Conservation (phyloP, 2,329 filamentous ascomycete species). For the Aquanectria penicillioides region DNA sequence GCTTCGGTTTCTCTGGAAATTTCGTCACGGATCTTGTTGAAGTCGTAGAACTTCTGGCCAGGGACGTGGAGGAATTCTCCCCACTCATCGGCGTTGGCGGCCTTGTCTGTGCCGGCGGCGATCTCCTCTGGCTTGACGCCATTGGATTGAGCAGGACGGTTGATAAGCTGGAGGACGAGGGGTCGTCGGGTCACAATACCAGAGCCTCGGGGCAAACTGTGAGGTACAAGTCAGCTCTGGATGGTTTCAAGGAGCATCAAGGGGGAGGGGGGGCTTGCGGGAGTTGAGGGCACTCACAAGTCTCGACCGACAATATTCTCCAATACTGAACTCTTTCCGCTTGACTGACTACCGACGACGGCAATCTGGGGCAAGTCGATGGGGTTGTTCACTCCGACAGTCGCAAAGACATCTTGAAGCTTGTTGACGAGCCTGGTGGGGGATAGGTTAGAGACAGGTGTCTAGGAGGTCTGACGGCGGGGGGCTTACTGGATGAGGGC, state of each 20-base stretch:
- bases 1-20: constrained; percentile 96
- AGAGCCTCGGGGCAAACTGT: constrained; percentile 92
- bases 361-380: constrained; percentile 99
- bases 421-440: constrained; percentile 86
- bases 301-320: constrained; percentile 99
- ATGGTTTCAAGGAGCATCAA: constrained; percentile 9
- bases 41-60: constrained; percentile 97
- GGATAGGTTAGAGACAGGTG: constrained; percentile 33
- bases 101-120: constrained; percentile 77
- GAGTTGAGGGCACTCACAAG: constrained; percentile 74
- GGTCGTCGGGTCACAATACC: constrained; percentile 97
- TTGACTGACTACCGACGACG: constrained; percentile 97
- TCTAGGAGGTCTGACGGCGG: constrained; percentile 26
- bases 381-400: constrained; percentile 98
- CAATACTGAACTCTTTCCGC: constrained; percentile 98
- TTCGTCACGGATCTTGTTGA: constrained; percentile 97
- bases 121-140: constrained; percentile 75
- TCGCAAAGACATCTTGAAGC: constrained; percentile 98
- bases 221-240: constrained; percentile 27
- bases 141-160: constrained; percentile 81
- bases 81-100: constrained; percentile 95
- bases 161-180: constrained; percentile 97
- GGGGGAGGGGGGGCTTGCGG: constrained; percentile 23
- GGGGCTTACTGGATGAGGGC: constrained; percentile 69
- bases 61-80: constrained; percentile 98